Evolutionary conservation across 768 basidiomycete species (phyloP).

Genomic region (Tricholomella constricta): DNA sequence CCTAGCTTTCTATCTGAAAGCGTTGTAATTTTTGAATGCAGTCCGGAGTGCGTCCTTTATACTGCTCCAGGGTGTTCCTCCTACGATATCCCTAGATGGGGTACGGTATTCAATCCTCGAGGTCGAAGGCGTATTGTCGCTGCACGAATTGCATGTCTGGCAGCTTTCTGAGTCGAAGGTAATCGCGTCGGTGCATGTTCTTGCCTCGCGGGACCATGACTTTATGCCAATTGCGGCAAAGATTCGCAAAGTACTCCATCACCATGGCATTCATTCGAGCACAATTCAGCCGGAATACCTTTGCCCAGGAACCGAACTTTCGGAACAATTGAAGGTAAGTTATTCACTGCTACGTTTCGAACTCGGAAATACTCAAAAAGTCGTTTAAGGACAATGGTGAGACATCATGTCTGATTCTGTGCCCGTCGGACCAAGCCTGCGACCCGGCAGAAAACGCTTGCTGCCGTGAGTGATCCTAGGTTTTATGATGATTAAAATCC

Average conservation of each 20-base stretch:
- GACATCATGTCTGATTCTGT: slow-evolving; percentile 69
- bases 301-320: slow-evolving; percentile 33
- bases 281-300: slow-evolving; percentile 93
- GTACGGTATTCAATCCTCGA: slow-evolving; percentile 79
- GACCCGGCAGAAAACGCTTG: slow-evolving; percentile 72
- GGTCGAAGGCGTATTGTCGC: slow-evolving; percentile 81
- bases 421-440: slow-evolving; percentile 70
- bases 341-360: not conserved
- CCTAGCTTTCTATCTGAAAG: not conserved
- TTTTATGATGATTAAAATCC: slow-evolving; percentile 1
- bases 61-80: slow-evolving; percentile 90
- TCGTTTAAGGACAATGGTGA: slow-evolving; percentile 46
- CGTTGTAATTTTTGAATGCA: slow-evolving; percentile 24
- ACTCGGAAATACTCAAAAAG: slow-evolving; percentile 3
- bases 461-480: slow-evolving; percentile 62
- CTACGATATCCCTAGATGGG: slow-evolving; percentile 86
- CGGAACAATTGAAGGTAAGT: slow-evolving; percentile 50
- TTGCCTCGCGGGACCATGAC: slow-evolving; percentile 76
- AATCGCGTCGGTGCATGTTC: slow-evolving; percentile 94
- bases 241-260: slow-evolving; percentile 83
- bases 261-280: slow-evolving; percentile 91
- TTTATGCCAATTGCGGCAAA: slow-evolving; percentile 90
- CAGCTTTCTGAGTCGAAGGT: slow-evolving; percentile 94
- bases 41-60: slow-evolving; percentile 94
- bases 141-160: slow-evolving; percentile 98